Conservation (phyloP, 306 rosid genomes). For the Oemleria cerasiformis region DNA sequence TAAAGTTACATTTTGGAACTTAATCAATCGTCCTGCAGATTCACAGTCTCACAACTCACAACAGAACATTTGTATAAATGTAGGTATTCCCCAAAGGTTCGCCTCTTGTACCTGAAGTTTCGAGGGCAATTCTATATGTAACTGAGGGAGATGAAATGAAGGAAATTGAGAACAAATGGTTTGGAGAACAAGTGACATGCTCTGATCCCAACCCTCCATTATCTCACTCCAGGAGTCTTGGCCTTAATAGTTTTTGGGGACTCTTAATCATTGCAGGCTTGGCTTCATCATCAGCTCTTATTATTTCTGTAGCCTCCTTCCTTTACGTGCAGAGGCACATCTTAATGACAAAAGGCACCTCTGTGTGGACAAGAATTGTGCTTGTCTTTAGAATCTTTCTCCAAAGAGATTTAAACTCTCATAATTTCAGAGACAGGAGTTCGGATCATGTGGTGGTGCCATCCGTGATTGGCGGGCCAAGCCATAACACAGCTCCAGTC, state of each 20-base stretch:
- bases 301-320: slow-evolving; percentile 32
- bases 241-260: slow-evolving; percentile 65
- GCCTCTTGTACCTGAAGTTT: slow-evolving; percentile 52
- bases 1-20: neutral
- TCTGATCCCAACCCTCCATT: slow-evolving; percentile 23
- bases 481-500: neutral
- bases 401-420: slow-evolving; percentile 28
- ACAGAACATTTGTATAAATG: neutral
- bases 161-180: slow-evolving; percentile 56
- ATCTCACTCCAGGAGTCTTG: slow-evolving; percentile 41
- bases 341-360: slow-evolving; percentile 16
- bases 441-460: neutral
- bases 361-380: slow-evolving; percentile 38
- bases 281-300: slow-evolving; percentile 38
- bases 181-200: slow-evolving; percentile 25
- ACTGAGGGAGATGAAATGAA: slow-evolving; percentile 60
- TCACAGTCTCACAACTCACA: slow-evolving; percentile 23
- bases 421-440: slow-evolving; percentile 12
- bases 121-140: slow-evolving; percentile 53
- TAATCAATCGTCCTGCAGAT: neutral
- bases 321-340: slow-evolving; percentile 35
- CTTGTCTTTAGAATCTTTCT: slow-evolving; percentile 26
- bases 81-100: slow-evolving; percentile 51
- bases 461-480: neutral
- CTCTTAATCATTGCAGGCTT: slow-evolving; percentile 47